Conservation (phyloP, 2,329 filamentous ascomycete genomes). For the Apiospora hydei region DNA sequence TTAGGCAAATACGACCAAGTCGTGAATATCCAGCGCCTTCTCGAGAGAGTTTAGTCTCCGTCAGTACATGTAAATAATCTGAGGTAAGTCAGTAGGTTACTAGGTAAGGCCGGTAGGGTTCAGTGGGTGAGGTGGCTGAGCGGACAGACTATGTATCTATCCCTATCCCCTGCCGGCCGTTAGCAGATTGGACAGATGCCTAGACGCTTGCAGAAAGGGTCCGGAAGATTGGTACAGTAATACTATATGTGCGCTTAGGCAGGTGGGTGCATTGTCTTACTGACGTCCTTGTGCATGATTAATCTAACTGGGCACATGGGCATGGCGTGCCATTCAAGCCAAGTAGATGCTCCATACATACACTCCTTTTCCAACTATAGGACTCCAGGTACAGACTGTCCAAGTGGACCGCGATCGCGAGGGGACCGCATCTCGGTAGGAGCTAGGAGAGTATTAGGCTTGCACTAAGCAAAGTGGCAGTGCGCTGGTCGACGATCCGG, state of each 20-base stretch:
- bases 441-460: neutral
- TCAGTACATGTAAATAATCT: no score
- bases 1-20: neutral
- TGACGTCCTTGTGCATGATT: neutral
- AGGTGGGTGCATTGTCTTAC: neutral
- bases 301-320: neutral
- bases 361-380: neutral
- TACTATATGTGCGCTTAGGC: neutral
- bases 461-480: slow-evolving; percentile 13
- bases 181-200: neutral
- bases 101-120: slow-evolving; percentile 1
- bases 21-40: neutral
- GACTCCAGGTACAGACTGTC: neutral
- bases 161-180: neutral
- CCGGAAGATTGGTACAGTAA: slow-evolving; percentile 6
- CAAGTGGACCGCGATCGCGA: neutral
- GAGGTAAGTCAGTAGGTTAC: neutral
- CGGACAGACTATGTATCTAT: neutral
- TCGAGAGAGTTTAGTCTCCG: neutral
- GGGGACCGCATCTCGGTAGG: neutral
- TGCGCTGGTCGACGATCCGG: slow-evolving; percentile 7
- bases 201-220: neutral
- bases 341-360: neutral
- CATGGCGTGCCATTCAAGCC: neutral
- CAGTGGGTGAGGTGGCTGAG: slow-evolving; percentile 3